Conservation (phyloP, 768 basidiomycete genomes). For the Naganishia antarctica region DNA sequence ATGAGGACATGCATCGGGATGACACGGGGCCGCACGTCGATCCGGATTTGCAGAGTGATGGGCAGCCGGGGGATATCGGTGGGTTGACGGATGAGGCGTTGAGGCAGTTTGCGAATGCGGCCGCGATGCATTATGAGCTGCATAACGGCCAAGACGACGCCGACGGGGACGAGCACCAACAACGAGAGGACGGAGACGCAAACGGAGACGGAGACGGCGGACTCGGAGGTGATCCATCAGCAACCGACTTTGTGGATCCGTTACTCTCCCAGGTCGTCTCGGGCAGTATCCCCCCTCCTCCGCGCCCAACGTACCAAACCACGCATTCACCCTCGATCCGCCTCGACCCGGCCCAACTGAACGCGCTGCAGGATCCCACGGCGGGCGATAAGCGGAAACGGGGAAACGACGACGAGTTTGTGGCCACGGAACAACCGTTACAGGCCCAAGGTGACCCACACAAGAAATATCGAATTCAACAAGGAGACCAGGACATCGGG, state of each 20-base stretch:
- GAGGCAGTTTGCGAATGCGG: constrained; percentile 21
- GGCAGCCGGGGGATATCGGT: background rate
- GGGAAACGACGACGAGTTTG: background rate
- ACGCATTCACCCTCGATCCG: background rate
- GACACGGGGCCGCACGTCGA: background rate
- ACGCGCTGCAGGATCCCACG: background rate
- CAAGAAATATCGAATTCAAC: background rate
- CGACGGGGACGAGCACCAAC: background rate
- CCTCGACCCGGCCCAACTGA: background rate
- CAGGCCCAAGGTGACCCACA: background rate
- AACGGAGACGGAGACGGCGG: background rate
- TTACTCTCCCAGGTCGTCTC: constrained; percentile 7
- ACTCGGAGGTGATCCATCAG: background rate
- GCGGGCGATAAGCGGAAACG: constrained; percentile 6
- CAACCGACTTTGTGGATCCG: background rate
- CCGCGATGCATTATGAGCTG: constrained; percentile 9
- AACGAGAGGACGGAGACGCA: background rate
- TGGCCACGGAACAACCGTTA: background rate
- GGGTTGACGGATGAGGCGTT: constrained; percentile 11
- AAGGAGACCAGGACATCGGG: background rate
- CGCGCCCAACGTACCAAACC: constrained; percentile 12
- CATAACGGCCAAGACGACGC: background rate
- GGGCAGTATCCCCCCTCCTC: constrained; percentile 10
- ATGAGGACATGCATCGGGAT: background rate
- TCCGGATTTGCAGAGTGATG: background rate